Evolutionary conservation across 345 rosid species (phyloP).

Genomic region (Nasturtium officinale): DNA sequence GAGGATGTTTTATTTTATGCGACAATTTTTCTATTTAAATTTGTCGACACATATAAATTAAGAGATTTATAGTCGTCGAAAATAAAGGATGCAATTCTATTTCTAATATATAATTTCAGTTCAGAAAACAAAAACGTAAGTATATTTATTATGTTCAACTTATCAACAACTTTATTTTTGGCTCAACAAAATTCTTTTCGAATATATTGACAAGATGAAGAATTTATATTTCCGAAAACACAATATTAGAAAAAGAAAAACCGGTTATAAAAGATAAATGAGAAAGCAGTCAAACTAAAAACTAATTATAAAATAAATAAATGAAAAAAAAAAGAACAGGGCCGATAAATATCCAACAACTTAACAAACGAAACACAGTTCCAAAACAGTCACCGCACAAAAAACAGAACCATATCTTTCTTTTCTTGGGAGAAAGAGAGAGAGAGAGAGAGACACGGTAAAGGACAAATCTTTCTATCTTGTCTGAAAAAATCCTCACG

Average conservation of each 20-base stretch:
- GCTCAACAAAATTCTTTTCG: slow-evolving; percentile 1
- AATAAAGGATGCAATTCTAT: not conserved
- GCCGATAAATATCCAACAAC: slow-evolving; percentile 41
- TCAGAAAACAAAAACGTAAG: not conserved
- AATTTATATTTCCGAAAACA: not conserved
- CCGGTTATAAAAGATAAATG: slow-evolving; percentile 3
- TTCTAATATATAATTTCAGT: not conserved
- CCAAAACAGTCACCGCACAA: slow-evolving; percentile 39
- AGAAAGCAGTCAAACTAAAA: not conserved
- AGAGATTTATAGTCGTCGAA: not conserved
- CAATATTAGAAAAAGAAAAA: slow-evolving; percentile 8
- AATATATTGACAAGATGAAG: not conserved
- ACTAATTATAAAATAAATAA: not conserved
- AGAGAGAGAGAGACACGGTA: not conserved
- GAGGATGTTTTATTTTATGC: slow-evolving; percentile 27
- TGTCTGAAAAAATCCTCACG: slow-evolving; percentile 22
- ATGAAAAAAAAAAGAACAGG: not conserved
- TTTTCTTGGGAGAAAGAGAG: slow-evolving; percentile 34
- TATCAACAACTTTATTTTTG: not conserved
- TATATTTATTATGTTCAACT: not conserved
- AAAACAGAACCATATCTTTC: slow-evolving; percentile 33
- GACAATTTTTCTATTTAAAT: slow-evolving; percentile 33
- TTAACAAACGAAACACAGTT: slow-evolving; percentile 25
- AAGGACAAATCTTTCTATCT: not conserved
- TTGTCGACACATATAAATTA: slow-evolving; percentile 31